A percentile compares a stretch with the other conserved stretches of the same genome.
Evolutionary conservation across 257 asterid species (phyloP).

Genomic region (Solanum etuberosum): DNA sequence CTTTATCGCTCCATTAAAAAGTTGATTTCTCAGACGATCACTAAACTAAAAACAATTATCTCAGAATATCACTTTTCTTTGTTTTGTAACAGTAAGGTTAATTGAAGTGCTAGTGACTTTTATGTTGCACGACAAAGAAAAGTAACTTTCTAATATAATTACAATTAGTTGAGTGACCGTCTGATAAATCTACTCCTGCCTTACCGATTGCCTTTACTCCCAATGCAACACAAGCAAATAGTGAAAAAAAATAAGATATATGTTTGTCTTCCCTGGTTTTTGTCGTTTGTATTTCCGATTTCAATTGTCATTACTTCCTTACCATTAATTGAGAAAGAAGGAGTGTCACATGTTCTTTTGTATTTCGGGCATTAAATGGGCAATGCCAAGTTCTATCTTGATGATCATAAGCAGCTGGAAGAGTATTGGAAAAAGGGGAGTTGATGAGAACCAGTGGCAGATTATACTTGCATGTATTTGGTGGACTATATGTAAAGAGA

Average conservation of each 20-base stretch:
- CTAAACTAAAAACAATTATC: not conserved
- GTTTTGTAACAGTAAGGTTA: not conserved
- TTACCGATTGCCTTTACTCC: not conserved
- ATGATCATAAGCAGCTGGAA: not conserved
- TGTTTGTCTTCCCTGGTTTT: not conserved
- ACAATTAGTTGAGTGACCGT: not conserved
- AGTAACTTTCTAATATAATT: not conserved
- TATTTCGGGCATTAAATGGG: not conserved
- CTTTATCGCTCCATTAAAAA: not conserved
- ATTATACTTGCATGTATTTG: not conserved
- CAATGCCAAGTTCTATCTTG: not conserved
- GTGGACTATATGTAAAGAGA: not conserved
- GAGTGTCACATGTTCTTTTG: not conserved
- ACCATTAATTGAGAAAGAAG: not conserved
- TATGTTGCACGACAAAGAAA: not conserved
- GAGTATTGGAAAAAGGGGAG: not conserved
- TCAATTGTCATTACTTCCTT: not conserved
- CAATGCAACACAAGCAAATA: not conserved
- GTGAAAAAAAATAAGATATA: not conserved
- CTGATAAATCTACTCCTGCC: not conserved
- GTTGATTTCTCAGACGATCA: not conserved
- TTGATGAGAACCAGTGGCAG: not conserved
- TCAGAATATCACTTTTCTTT: not conserved
- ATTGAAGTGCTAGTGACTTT: not conserved
- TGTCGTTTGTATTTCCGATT: not conserved